Percentiles rank a stretch among this genome's conserved stretches.
Conservation (phyloP, 2,329 filamentous ascomycete species). For the Fusarium falciforme region DNA sequence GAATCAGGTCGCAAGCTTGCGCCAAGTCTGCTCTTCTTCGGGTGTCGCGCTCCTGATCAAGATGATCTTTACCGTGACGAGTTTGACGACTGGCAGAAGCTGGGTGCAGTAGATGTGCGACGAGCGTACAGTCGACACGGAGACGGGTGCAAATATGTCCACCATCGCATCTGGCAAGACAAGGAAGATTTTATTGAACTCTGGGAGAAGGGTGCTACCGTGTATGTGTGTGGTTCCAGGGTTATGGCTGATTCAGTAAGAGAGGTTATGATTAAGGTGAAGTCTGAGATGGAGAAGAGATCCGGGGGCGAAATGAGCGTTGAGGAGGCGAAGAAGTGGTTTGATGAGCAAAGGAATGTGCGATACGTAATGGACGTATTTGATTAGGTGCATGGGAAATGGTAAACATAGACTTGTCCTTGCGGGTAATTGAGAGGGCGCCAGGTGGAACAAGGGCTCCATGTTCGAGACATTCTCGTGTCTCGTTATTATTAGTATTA, state of each 20-base stretch:
- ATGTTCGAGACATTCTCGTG: too few species aligned
- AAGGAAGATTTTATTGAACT: not conserved
- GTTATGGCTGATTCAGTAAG: slow-evolving; percentile 52
- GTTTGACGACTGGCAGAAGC: not conserved
- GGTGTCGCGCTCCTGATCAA: not conserved
- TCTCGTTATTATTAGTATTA: too few species aligned
- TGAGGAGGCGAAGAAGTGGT: slow-evolving; percentile 55
- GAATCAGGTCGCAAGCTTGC: not conserved
- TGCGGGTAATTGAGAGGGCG: not conserved
- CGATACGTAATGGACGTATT: slow-evolving; percentile 69
- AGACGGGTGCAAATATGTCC: not conserved
- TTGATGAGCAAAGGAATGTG: slow-evolving; percentile 60
- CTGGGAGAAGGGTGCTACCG: slow-evolving; percentile 15
- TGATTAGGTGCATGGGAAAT: slow-evolving; percentile 53
- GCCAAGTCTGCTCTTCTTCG: not conserved
- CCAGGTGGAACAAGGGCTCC: not conserved
- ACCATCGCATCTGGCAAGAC: slow-evolving; percentile 47
- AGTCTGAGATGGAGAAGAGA: not conserved
- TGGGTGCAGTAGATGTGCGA: not conserved
- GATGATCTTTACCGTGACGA: not conserved
- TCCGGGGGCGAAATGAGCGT: slow-evolving; percentile 32
- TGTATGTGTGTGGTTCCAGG: slow-evolving; percentile 71
- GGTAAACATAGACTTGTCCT: not conserved
- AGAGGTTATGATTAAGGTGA: slow-evolving; percentile 22
- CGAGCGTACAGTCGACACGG: not conserved